Evolutionary conservation across 2,329 filamentous ascomycete genomes (phyloP).

Genomic region (Penicillium sp.): DNA sequence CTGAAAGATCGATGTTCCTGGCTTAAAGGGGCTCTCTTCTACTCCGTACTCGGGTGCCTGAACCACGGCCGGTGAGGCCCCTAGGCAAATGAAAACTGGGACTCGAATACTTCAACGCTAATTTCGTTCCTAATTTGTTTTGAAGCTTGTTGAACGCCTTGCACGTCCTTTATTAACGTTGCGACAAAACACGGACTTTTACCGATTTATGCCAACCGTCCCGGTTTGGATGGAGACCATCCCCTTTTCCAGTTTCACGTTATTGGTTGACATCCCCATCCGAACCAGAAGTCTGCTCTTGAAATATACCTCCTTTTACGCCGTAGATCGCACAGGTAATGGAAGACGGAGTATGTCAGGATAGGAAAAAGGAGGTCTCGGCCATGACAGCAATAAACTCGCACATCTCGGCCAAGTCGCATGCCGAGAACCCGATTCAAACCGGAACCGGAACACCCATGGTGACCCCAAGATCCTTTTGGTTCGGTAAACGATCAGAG

Average conservation of each 20-base stretch:
- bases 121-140: neutral
- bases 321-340: neutral
- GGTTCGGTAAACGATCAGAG: conserved; percentile 2
- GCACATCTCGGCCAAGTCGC: neutral
- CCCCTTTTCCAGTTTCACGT: neutral
- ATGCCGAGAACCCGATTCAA: conserved; percentile 13
- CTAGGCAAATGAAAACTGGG: neutral
- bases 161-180: too few relatives aligned
- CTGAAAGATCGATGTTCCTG: neutral
- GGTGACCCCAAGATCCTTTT: conserved; percentile 5
- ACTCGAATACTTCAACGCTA: neutral
- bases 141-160: conserved; percentile 10
- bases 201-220: neutral
- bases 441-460: conserved; percentile 1
- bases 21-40: neutral
- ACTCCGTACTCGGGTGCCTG: neutral
- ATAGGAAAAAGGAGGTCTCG: neutral
- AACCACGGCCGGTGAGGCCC: neutral
- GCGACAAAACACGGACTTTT: neutral
- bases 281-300: neutral
- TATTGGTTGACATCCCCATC: neutral
- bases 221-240: conserved; percentile 1
- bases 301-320: neutral
- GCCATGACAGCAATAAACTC: neutral
- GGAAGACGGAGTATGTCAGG: neutral